Evolutionary conservation across 1,284 basidiomycete genomes (phyloP).

Genomic region (Kwoniella shivajii): DNA sequence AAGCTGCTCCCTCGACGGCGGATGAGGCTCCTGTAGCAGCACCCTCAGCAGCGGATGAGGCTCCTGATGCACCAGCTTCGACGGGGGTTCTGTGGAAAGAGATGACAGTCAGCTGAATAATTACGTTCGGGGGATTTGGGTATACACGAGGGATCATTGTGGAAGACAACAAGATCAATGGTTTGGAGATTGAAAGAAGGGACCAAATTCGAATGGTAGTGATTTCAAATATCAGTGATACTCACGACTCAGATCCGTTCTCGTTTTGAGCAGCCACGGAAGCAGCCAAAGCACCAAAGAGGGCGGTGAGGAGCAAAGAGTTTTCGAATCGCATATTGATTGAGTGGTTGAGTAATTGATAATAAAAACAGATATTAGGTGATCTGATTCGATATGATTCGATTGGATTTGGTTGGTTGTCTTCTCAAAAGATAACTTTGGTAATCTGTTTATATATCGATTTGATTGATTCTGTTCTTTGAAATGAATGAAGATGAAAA

Average conservation of each 20-base stretch:
- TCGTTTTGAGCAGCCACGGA: slow-evolving; percentile 17
- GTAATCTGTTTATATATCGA: not conserved
- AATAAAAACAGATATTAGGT: not conserved
- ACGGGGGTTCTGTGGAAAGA: not conserved
- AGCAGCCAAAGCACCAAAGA: slow-evolving; percentile 17
- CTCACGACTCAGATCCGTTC: slow-evolving; percentile 17
- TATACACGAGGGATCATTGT: no score
- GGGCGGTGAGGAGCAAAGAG: slow-evolving; percentile 16
- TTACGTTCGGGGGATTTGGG: no score
- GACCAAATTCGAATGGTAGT: no score
- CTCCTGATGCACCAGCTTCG: not conserved
- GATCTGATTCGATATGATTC: not conserved
- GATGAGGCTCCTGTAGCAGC: not conserved
- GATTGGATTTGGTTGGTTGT: slow-evolving; percentile 2
- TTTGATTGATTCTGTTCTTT: not conserved
- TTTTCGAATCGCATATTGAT: slow-evolving; percentile 20
- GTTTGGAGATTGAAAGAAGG: no score
- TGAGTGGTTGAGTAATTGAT: not conserved
- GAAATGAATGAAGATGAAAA: slow-evolving; percentile 1
- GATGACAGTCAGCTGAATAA: no score
- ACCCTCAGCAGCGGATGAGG: not conserved
- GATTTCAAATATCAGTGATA: no score
- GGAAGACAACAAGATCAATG: no score
- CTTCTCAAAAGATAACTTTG: slow-evolving; percentile 4
- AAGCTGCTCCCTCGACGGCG: not conserved